phyloP scores from a whole-genome alignment of 257 asterid genomes.

The Fraxinus anomala region DNA sequence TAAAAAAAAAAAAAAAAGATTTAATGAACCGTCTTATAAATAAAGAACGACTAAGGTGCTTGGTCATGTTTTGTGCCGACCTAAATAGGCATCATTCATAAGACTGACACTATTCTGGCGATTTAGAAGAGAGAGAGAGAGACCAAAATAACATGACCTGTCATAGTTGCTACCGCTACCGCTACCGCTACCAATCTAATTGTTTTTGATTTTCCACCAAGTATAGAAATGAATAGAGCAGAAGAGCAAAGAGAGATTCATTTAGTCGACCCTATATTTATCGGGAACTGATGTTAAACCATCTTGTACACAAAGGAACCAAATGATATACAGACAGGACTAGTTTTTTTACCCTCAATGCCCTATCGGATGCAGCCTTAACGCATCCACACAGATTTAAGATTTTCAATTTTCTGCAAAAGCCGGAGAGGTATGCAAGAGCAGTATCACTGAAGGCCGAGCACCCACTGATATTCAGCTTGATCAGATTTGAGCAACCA shows the following conservation, averaged over 20 bases:
- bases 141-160: too few species aligned
- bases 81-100: neutral
- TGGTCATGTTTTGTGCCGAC: neutral
- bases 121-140: too few species aligned
- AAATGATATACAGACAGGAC: neutral
- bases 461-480: slow-evolving; percentile 92
- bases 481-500: slow-evolving; percentile 73
- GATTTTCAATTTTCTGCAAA: slow-evolving; percentile 63
- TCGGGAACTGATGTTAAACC: neutral
- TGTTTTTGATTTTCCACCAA: neutral
- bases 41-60: neutral
- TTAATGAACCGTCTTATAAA: neutral
- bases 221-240: neutral
- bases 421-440: slow-evolving; percentile 69
- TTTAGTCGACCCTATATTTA: neutral
- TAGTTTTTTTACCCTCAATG: slow-evolving; percentile 62
- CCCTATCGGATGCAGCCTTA: slow-evolving; percentile 81
- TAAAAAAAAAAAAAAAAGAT: neutral
- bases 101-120: neutral
- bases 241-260: neutral
- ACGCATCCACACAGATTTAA: slow-evolving; percentile 94
- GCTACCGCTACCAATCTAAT: too few species aligned
- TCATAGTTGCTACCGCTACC: too few species aligned
- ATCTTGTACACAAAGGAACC: neutral
- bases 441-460: slow-evolving; percentile 79